Evolutionary conservation across 805 yeast species (phyloP).

Genomic region (Myxozyma melibiosi): DNA sequence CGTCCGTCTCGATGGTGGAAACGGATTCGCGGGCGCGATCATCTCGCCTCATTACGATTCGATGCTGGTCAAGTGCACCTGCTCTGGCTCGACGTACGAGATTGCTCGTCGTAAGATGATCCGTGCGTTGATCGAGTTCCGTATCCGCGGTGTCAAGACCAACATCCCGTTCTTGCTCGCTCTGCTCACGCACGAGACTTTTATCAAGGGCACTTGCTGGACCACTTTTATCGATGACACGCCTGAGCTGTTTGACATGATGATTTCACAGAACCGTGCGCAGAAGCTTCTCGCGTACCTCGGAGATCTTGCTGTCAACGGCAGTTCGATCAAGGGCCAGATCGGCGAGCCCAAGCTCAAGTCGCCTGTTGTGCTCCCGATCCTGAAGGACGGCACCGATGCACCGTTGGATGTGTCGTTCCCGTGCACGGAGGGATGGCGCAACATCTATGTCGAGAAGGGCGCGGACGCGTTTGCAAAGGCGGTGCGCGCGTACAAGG

Average conservation of each 20-base stretch:
- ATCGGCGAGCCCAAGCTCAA: constrained; percentile 83
- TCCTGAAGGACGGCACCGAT: constrained; percentile 64
- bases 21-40: constrained; percentile 95
- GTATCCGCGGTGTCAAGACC: constrained; percentile 98
- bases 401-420: constrained; percentile 58
- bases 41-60: constrained; percentile 98
- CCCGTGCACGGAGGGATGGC: constrained; percentile 81
- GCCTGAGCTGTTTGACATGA: constrained; percentile 92
- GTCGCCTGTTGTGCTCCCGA: constrained; percentile 76
- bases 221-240: constrained; percentile 98
- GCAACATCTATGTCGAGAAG: constrained; percentile 76
- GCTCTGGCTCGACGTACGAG: constrained; percentile 96
- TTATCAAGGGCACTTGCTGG: constrained; percentile 89
- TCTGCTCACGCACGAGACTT: constrained; percentile 83
- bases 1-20: constrained; percentile 98
- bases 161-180: constrained; percentile 96
- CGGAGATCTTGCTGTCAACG: constrained; percentile 93
- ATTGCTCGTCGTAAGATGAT: constrained; percentile 97
- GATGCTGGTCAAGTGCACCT: constrained; percentile 95
- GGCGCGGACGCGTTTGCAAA: constrained; percentile 92
- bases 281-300: constrained; percentile 87
- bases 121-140: constrained; percentile 92
- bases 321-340: constrained; percentile 95
- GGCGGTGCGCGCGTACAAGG: constrained; percentile 79
- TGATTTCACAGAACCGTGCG: constrained; percentile 94